These are phyloP conservation scores for Thelonectria olida DNA, from an alignment of 2,329 filamentous ascomycete genomes.

Conservation along the genomic window DNA sequence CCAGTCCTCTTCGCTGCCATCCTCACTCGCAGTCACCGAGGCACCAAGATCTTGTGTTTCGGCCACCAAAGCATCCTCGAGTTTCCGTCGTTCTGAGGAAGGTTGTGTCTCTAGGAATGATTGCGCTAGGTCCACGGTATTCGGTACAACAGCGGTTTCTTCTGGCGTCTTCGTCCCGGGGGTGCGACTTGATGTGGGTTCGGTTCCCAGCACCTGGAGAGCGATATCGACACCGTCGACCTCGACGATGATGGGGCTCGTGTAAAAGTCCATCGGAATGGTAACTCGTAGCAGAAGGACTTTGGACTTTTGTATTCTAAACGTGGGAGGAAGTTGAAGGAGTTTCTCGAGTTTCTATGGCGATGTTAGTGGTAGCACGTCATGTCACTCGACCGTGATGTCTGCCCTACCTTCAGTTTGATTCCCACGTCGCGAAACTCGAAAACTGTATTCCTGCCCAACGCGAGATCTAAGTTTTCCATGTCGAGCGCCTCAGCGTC, in stretches of 20 bases:
- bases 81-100: slow-evolving; percentile 68
- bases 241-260: slow-evolving; percentile 83
- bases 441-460: slow-evolving; percentile 83
- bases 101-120: slow-evolving; percentile 82
- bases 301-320: slow-evolving; percentile 77
- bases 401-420: slow-evolving; percentile 72
- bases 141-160: slow-evolving; percentile 62
- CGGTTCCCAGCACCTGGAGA: slow-evolving; percentile 58
- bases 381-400: slow-evolving; percentile 14
- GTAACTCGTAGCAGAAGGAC: slow-evolving; percentile 81
- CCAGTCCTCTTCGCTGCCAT: slow-evolving; percentile 69
- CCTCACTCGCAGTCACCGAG: slow-evolving; percentile 68
- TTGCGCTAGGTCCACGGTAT: slow-evolving; percentile 76
- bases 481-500: slow-evolving; percentile 88
- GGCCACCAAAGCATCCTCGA: slow-evolving; percentile 74
- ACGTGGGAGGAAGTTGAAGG: slow-evolving; percentile 76
- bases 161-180: slow-evolving; percentile 51
- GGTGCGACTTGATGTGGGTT: slow-evolving; percentile 43
- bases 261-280: slow-evolving; percentile 88
- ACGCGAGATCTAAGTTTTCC: slow-evolving; percentile 83
- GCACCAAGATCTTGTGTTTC: slow-evolving; percentile 70
- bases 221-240: slow-evolving; percentile 82
- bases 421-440: slow-evolving; percentile 89
- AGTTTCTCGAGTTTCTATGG: slow-evolving; percentile 79
- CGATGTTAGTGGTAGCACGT: slow-evolving; percentile 31